Conservation (phyloP, 805 yeast species). For the Saccharomycopsis sp. region DNA sequence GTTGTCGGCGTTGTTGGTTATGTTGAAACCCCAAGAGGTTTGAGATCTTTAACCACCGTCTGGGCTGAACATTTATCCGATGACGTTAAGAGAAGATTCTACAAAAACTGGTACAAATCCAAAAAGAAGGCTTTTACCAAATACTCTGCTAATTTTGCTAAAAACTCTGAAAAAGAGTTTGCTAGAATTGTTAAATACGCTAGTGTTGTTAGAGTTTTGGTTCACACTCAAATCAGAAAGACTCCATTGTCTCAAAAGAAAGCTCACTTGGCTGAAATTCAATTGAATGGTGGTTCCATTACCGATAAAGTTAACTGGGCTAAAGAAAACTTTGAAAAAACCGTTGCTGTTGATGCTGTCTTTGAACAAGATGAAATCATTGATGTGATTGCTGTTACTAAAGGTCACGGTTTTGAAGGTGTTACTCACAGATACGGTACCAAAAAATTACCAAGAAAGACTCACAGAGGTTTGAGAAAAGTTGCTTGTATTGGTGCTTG, state of each 20-base stretch:
- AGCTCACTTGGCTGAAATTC: constrained; percentile 99
- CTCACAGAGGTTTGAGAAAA: constrained; percentile 99
- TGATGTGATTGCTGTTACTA: constrained; percentile 98
- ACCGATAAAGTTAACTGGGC: constrained; percentile 99
- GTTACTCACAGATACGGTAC: constrained; percentile 99
- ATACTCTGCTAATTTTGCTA: constrained; percentile 97
- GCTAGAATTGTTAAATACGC: constrained; percentile 99
- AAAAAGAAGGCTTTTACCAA: constrained; percentile 99
- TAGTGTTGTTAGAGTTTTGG: constrained; percentile 96
- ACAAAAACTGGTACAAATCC: constrained; percentile 99
- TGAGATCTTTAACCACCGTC: constrained; percentile 98
- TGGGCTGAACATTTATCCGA: constrained; percentile 99
- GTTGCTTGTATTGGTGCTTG: constrained; percentile 99
- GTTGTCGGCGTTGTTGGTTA: constrained; percentile 99
- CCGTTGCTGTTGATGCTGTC: constrained; percentile 91
- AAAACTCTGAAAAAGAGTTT: constrained; percentile 89
- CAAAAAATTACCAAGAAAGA: constrained; percentile 99
- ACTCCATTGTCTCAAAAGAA: constrained; percentile 98
- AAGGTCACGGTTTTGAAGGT: constrained; percentile 99
- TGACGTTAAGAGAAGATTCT: constrained; percentile 99
- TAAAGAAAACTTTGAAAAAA: constrained; percentile 97
- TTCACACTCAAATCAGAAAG: constrained; percentile 99
- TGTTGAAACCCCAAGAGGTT: constrained; percentile 99
- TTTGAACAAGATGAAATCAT: constrained; percentile 98
- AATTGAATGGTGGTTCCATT: constrained; percentile 98